phyloP scores from a whole-genome alignment of 805 yeast genomes.

The Starmera quercuum region DNA sequence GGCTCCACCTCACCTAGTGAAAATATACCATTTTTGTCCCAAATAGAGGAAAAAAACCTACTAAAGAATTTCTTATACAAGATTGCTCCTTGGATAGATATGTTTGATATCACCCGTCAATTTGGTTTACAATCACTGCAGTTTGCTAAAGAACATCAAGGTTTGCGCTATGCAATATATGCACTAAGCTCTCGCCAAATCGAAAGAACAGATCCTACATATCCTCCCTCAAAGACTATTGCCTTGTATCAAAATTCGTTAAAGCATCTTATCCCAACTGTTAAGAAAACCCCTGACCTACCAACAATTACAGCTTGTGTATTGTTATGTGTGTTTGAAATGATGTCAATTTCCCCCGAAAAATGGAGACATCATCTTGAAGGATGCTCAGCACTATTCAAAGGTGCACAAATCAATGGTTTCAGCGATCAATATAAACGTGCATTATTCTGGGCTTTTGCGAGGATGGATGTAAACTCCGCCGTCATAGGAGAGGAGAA shows the following conservation, averaged over 20 bases:
- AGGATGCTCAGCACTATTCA: slow-evolving; percentile 30
- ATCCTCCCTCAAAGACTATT: slow-evolving; percentile 21
- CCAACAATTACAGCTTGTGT: slow-evolving; percentile 30
- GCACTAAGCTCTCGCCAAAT: slow-evolving; percentile 27
- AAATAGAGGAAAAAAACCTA: slow-evolving; percentile 26
- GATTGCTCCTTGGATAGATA: slow-evolving; percentile 32
- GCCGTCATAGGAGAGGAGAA: slow-evolving; percentile 28
- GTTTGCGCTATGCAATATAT: slow-evolving; percentile 22
- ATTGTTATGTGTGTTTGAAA: slow-evolving; percentile 33
- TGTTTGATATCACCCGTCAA: slow-evolving; percentile 27
- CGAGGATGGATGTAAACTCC: slow-evolving; percentile 32
- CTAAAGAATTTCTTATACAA: slow-evolving; percentile 28
- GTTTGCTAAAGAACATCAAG: slow-evolving; percentile 31
- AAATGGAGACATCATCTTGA: slow-evolving; percentile 32
- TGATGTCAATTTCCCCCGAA: slow-evolving; percentile 30
- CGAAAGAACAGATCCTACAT: slow-evolving; percentile 20
- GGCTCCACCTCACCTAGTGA: not conserved
- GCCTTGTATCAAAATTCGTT: slow-evolving; percentile 26
- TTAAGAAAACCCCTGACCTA: slow-evolving; percentile 23
- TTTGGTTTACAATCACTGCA: slow-evolving; percentile 26
- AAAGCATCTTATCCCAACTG: slow-evolving; percentile 25
- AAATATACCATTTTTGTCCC: slow-evolving; percentile 13
- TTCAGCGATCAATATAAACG: slow-evolving; percentile 26
- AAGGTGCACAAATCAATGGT: slow-evolving; percentile 30
- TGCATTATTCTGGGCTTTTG: slow-evolving; percentile 37